Conservation (phyloP, 805 yeast species). For the Yarrowia sp. region DNA sequence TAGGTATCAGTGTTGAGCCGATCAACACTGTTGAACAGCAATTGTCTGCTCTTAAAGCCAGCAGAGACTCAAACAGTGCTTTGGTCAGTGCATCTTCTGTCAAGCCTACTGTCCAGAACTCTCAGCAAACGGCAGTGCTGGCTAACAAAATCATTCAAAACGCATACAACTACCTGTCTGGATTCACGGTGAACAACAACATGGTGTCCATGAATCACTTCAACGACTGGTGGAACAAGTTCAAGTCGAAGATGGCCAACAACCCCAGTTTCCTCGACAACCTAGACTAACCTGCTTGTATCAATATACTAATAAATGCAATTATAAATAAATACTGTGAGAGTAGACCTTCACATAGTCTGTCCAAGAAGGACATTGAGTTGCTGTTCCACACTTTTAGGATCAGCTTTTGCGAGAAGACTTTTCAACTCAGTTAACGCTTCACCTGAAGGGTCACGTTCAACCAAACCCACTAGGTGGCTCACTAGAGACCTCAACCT, state of each 20-base stretch:
- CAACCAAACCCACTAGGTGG: neutral
- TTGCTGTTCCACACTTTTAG: neutral
- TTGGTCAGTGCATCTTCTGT: conserved; percentile 34
- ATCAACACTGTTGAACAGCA: conserved; percentile 60
- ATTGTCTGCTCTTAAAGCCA: conserved; percentile 45
- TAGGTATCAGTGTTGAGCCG: conserved; percentile 93
- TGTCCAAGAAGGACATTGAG: neutral
- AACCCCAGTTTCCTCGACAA: conserved; percentile 80
- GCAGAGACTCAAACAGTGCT: conserved; percentile 35
- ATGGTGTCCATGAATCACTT: conserved; percentile 84
- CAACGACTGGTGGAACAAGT: conserved; percentile 93
- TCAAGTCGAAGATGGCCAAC: conserved; percentile 66
- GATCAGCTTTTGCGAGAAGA: neutral
- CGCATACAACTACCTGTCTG: conserved; percentile 85
- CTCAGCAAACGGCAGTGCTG: conserved; percentile 51
- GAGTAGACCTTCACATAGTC: neutral
- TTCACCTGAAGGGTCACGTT: conserved; percentile 1
- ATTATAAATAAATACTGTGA: neutral
- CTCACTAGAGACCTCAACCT: neutral
- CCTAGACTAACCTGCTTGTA: conserved; percentile 33
- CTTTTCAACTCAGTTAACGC: neutral
- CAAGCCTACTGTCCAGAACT: conserved; percentile 37
- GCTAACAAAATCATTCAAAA: conserved; percentile 88
- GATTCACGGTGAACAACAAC: conserved; percentile 78
- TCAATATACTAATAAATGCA: neutral